Percentiles rank a stretch among this genome's conserved stretches.
Conservation (phyloP, 2,329 filamentous ascomycete species). For the Lecanicillium sp. region DNA sequence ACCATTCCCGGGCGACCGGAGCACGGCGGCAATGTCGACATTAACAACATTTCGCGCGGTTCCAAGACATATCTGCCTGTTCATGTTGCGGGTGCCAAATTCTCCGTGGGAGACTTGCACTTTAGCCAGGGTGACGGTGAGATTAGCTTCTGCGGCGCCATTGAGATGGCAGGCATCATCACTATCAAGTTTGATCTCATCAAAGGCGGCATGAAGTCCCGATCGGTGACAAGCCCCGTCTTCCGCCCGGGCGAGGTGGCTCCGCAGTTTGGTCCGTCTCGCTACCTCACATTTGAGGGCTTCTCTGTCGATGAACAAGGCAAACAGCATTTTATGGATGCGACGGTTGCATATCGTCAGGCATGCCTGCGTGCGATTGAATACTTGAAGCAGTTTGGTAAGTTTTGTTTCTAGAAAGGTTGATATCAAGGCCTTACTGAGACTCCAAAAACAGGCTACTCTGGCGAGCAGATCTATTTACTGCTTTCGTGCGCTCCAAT, state of each 20-base stretch:
- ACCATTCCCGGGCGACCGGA: conserved; percentile 81
- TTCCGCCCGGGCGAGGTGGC: conserved; percentile 84
- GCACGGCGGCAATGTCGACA: conserved; percentile 86
- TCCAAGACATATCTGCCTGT: conserved; percentile 82
- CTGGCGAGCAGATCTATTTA: conserved; percentile 74
- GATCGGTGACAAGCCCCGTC: conserved; percentile 75
- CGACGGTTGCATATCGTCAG: conserved; percentile 79
- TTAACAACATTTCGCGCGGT: conserved; percentile 76
- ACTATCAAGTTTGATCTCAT: conserved; percentile 86
- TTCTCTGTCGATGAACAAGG: conserved; percentile 85
- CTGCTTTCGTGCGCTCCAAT: conserved; percentile 79
- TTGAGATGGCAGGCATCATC: conserved; percentile 89
- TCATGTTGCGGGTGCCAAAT: conserved; percentile 80
- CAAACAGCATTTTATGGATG: conserved; percentile 84
- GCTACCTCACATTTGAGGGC: conserved; percentile 76
- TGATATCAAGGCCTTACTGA: no score
- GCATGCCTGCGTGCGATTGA: conserved; percentile 53
- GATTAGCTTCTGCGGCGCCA: conserved; percentile 82
- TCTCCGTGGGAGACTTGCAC: conserved; percentile 82
- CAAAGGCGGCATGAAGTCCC: conserved; percentile 66
- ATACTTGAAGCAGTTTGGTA: conserved; percentile 27
- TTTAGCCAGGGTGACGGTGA: conserved; percentile 87
- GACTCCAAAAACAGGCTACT: conserved; percentile 56
- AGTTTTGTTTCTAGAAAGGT: conserved; percentile 7
- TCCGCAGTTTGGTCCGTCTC: conserved; percentile 76